A percentile compares a stretch with the other conserved stretches of the same genome.
phyloP scores from a whole-genome alignment of 2,329 filamentous ascomycete genomes.

The Aspergillus glaucus region DNA sequence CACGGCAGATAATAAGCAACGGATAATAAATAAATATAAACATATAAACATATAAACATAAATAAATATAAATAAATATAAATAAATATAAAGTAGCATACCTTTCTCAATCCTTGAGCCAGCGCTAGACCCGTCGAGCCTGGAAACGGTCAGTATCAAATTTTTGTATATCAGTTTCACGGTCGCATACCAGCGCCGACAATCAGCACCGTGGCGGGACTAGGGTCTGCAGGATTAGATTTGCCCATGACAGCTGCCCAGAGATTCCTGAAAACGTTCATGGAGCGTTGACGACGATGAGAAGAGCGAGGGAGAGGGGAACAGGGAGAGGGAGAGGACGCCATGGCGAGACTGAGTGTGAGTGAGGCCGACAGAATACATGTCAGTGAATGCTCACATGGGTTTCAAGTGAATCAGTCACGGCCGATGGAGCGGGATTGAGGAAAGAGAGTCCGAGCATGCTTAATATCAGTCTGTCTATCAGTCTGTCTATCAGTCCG shows the following conservation, averaged over 20 bases:
- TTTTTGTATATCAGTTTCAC: background rate
- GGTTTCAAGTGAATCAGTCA: too few relatives aligned
- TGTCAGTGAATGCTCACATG: too few relatives aligned
- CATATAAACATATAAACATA: background rate
- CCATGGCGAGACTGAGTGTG: background rate
- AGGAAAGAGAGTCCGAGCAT: too few relatives aligned
- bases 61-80: background rate
- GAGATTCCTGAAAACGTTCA: background rate
- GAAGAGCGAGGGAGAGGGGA: background rate
- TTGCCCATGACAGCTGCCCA: background rate
- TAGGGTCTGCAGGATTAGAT: background rate
- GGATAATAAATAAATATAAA: background rate
- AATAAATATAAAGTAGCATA: conserved; percentile 3
- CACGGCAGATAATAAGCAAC: background rate
- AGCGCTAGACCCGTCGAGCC: conserved; percentile 38
- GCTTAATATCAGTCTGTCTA: too few relatives aligned
- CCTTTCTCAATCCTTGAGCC: conserved; percentile 38
- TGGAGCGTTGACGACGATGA: background rate
- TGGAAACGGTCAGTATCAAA: conserved; percentile 11
- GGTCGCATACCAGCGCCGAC: conserved; percentile 12
- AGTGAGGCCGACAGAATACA: background rate
- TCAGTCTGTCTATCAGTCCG: too few relatives aligned
- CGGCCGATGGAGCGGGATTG: too few relatives aligned
- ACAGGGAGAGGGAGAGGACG: background rate
- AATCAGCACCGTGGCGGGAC: conserved; percentile 7